Evolutionary conservation across 2,329 filamentous ascomycete genomes (phyloP).

Genomic region (Arthrinium puccinioides): DNA sequence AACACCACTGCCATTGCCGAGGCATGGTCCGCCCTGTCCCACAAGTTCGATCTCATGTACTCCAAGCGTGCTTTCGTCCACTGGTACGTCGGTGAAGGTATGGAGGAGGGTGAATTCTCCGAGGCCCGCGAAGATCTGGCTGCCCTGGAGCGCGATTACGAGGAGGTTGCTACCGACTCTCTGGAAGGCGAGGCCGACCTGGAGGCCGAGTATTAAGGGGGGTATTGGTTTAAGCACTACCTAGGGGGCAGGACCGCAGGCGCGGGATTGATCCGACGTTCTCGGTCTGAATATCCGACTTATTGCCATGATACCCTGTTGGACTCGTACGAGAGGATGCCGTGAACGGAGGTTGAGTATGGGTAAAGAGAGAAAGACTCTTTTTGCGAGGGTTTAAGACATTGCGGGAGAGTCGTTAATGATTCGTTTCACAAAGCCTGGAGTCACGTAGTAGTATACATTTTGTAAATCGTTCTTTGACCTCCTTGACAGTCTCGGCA

Average conservation of each 20-base stretch:
- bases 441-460: constrained; percentile 23
- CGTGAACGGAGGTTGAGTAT: constrained; percentile 8
- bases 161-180: constrained; percentile 95
- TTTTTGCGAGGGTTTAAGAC: constrained; percentile 13
- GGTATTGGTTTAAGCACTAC: too few relatives aligned
- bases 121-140: constrained; percentile 98
- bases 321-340: constrained; percentile 6
- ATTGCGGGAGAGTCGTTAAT: background rate
- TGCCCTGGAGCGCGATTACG: constrained; percentile 96
- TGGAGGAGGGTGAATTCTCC: constrained; percentile 99
- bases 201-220: constrained; percentile 82
- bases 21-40: constrained; percentile 91
- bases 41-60: constrained; percentile 99
- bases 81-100: constrained; percentile 99
- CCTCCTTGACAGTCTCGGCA: too few relatives aligned
- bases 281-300: constrained; percentile 5
- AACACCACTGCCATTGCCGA: constrained; percentile 98
- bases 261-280: too few relatives aligned
- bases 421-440: constrained; percentile 11
- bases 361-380: constrained; percentile 11
- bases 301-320: constrained; percentile 12
- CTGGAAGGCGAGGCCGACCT: constrained; percentile 77
- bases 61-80: constrained; percentile 99
- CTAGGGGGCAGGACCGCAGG: too few relatives aligned
- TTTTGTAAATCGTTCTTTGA: constrained; percentile 25